Evolutionary conservation across 2,329 filamentous ascomycete genomes (phyloP).

Genomic region (Sporothrix humicola): DNA sequence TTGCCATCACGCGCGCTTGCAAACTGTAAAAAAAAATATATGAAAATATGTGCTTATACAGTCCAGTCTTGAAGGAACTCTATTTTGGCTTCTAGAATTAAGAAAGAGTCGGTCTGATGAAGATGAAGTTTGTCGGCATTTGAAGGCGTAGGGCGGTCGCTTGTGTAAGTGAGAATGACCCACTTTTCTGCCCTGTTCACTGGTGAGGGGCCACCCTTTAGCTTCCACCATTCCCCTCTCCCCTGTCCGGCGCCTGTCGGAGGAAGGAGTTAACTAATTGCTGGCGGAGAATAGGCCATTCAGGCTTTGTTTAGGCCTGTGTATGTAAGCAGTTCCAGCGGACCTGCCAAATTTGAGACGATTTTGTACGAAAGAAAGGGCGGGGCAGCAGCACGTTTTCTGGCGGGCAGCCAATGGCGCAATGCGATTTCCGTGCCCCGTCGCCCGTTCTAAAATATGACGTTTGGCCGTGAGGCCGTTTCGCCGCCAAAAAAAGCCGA

Average conservation of each 20-base stretch:
- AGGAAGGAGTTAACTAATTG: background rate
- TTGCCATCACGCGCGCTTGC: too few species aligned
- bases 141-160: background rate
- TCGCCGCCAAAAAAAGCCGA: conserved; percentile 25
- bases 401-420: conserved; percentile 33
- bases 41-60: too few species aligned
- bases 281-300: background rate
- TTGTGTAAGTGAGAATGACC: conserved; percentile 8
- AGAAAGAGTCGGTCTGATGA: background rate
- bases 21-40: too few species aligned
- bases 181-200: conserved; percentile 15
- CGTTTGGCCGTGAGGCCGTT: conserved; percentile 18
- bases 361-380: background rate
- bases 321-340: conserved; percentile 11
- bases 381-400: conserved; percentile 36
- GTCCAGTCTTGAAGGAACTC: too few species aligned
- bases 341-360: background rate
- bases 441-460: conserved; percentile 27
- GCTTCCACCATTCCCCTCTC: conserved; percentile 9
- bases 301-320: background rate
- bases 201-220: background rate
- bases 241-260: background rate
- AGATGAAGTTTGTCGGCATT: background rate
- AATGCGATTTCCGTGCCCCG: conserved; percentile 32
- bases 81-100: background rate